A percentile compares a stretch with the other conserved stretches of the same genome.
Evolutionary conservation across 345 rosid genomes (phyloP).

Genomic region (Hibiscus mutabilis): DNA sequence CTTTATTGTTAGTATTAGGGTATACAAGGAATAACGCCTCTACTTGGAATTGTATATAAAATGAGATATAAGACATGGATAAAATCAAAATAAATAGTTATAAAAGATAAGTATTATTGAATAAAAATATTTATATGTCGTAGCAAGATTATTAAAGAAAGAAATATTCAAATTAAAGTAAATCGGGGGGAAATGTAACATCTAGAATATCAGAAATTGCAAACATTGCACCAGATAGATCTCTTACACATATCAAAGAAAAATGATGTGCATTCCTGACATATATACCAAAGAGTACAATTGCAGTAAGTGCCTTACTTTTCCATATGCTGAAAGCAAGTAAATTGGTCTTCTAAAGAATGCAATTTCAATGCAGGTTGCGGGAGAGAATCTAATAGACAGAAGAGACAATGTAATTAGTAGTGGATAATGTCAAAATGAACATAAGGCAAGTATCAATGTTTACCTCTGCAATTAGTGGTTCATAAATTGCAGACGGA

Average conservation of each 20-base stretch:
- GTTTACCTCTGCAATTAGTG: slow-evolving; percentile 45
- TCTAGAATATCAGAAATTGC: neutral
- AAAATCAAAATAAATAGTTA: neutral
- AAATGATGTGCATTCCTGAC: neutral
- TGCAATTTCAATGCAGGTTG: slow-evolving; percentile 51
- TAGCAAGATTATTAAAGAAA: neutral
- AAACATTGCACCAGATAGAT: neutral
- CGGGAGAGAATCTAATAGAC: slow-evolving; percentile 37
- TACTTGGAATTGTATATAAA: neutral
- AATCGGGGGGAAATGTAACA: neutral
- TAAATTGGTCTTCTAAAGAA: slow-evolving; percentile 52
- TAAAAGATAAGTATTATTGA: neutral
- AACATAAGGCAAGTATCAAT: neutral
- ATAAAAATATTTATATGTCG: neutral
- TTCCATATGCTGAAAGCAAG: slow-evolving; percentile 49
- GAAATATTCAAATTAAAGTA: neutral
- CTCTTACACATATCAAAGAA: neutral
- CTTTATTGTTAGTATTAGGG: neutral
- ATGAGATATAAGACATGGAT: neutral
- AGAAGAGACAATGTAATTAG: slow-evolving; percentile 8
- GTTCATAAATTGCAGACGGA: slow-evolving; percentile 45
- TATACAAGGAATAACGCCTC: neutral
- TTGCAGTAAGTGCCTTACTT: slow-evolving; percentile 41
- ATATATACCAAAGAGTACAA: neutral
- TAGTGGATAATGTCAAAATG: neutral